Evolutionary conservation across 2,329 filamentous ascomycete genomes (phyloP).

Genomic region (Cadophora luteo-olivacea): DNA sequence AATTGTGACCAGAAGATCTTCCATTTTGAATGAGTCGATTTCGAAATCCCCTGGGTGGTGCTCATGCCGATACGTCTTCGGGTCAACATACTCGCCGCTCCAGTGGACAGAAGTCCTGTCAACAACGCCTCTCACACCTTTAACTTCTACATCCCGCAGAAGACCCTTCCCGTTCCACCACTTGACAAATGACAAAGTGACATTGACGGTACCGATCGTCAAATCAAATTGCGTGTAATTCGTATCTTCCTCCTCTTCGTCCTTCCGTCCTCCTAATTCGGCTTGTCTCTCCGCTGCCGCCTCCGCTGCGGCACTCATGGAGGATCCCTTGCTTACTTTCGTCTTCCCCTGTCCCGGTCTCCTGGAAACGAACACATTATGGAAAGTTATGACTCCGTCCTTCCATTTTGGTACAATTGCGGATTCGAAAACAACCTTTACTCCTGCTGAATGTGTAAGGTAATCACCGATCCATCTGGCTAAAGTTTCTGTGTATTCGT

Average conservation of each 20-base stretch:
- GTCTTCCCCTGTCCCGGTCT: slow-evolving; percentile 82
- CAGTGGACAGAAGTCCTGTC: slow-evolving; percentile 86
- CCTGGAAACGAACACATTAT: slow-evolving; percentile 94
- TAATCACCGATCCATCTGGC: slow-evolving; percentile 96
- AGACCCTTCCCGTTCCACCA: slow-evolving; percentile 98
- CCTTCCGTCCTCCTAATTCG: slow-evolving; percentile 51
- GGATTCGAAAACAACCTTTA: slow-evolving; percentile 95
- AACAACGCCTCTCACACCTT: slow-evolving; percentile 89
- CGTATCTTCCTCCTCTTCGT: slow-evolving; percentile 75
- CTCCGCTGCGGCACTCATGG: slow-evolving; percentile 80
- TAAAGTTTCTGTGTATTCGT: slow-evolving; percentile 72
- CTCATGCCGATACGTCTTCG: slow-evolving; percentile 84
- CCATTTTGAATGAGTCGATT: slow-evolving; percentile 94
- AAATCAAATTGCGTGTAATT: slow-evolving; percentile 99
- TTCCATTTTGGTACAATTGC: slow-evolving; percentile 97
- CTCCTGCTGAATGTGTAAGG: slow-evolving; percentile 88
- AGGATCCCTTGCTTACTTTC: slow-evolving; percentile 91
- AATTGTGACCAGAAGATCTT: slow-evolving; percentile 89
- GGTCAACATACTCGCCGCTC: slow-evolving; percentile 73
- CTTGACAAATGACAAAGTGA: slow-evolving; percentile 95
- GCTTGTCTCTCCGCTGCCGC: slow-evolving; percentile 74
- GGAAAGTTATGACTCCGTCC: slow-evolving; percentile 93
- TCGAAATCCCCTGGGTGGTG: slow-evolving; percentile 95
- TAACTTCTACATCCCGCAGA: slow-evolving; percentile 90
- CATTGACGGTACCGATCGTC: slow-evolving; percentile 93